phyloP scores from a whole-genome alignment of 345 rosid species.

The Melaleuca alternifolia region DNA sequence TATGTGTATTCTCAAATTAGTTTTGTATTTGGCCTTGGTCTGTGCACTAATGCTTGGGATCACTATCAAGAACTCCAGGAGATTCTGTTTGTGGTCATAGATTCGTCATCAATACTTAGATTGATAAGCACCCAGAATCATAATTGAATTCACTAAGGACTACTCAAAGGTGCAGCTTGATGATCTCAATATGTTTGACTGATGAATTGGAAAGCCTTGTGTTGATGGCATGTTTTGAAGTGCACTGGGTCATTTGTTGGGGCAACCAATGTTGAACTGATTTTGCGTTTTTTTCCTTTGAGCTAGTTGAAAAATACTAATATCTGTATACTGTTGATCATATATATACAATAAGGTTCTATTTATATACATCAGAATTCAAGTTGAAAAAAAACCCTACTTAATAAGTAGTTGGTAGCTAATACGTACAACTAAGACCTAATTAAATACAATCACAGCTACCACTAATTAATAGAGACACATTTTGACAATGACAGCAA shows the following conservation, averaged over 20 bases:
- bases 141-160: background rate
- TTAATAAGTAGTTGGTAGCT: too few species aligned
- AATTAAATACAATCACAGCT: too few species aligned
- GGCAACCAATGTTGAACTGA: background rate
- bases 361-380: too few species aligned
- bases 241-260: background rate
- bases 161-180: background rate
- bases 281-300: background rate
- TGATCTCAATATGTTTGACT: background rate
- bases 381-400: too few species aligned
- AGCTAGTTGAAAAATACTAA: too few species aligned
- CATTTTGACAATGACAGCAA: too few species aligned
- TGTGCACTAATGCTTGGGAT: background rate
- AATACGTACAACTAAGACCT: too few species aligned
- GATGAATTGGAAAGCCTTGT: background rate
- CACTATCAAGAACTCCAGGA: background rate
- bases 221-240: background rate
- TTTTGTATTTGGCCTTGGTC: background rate
- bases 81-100: background rate
- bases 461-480: too few species aligned
- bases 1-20: background rate
- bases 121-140: background rate
- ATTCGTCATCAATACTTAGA: background rate
- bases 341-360: too few species aligned
- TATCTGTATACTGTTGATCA: too few species aligned